A percentile compares a stretch with the other conserved stretches of the same genome.
These are phyloP conservation scores for Microbotryomycetes sp. DNA, from an alignment of 1,284 basidiomycete genomes.

Conservation along the genomic window DNA sequence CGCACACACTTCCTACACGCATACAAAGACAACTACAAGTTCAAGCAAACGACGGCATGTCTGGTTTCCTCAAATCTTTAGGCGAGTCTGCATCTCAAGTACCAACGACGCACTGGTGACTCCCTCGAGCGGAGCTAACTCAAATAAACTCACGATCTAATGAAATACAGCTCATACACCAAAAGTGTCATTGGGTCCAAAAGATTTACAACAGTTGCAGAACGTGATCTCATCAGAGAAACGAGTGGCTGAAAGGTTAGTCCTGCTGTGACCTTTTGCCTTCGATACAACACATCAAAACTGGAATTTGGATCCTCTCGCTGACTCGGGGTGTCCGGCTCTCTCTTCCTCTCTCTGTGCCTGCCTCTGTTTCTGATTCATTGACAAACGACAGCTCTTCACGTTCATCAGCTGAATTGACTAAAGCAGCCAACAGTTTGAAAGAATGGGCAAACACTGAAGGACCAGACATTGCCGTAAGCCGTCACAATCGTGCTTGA, in stretches of 20 bases:
- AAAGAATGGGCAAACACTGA: constrained; percentile 37
- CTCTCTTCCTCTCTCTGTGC: too few species aligned
- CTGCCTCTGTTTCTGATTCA: not conserved
- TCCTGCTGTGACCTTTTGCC: not conserved
- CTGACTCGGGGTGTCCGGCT: not conserved
- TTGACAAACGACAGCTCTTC: too few species aligned
- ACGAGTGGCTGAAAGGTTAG: constrained; percentile 31
- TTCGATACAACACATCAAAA: not conserved
- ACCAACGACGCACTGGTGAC: too few species aligned
- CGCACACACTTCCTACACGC: too few species aligned
- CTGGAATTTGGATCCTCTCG: not conserved
- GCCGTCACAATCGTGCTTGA: too few species aligned
- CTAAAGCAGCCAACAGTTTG: constrained; percentile 31
- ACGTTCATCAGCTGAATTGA: constrained; percentile 27
- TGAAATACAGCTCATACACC: constrained; percentile 25
- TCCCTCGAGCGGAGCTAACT: not conserved
- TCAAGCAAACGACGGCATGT: constrained; percentile 5
- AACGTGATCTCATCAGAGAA: constrained; percentile 37
- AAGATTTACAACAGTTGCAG: constrained; percentile 35
- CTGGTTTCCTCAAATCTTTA: constrained; percentile 24
- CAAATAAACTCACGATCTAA: not conserved
- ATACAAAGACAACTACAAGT: too few species aligned
- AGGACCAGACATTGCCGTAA: constrained; percentile 37
- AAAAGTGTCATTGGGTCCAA: constrained; percentile 32
- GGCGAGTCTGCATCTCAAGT: constrained; percentile 10